Conservation (phyloP, 2,329 filamentous ascomycete genomes). For the Helminthosporium solani region DNA sequence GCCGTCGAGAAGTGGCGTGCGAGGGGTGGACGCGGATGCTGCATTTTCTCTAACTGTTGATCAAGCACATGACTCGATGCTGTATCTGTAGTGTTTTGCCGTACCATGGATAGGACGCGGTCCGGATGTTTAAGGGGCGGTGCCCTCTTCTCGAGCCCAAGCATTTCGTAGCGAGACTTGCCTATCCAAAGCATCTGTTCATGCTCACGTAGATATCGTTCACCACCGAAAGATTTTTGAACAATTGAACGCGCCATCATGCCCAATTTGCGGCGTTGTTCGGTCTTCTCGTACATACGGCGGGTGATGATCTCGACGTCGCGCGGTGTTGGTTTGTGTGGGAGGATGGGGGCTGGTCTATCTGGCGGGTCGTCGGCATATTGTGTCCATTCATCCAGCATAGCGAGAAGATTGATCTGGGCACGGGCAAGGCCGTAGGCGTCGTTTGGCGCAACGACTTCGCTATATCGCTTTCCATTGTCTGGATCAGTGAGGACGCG, state of each 20-base stretch:
- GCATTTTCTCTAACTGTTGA: constrained; percentile 40
- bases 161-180: constrained; percentile 39
- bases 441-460: constrained; percentile 65
- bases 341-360: constrained; percentile 45
- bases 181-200: constrained; percentile 53
- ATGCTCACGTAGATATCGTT: constrained; percentile 62
- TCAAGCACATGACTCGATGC: constrained; percentile 26
- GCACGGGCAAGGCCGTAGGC: constrained; percentile 60
- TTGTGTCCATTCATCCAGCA: constrained; percentile 62
- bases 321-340: constrained; percentile 50
- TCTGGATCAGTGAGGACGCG: constrained; percentile 58
- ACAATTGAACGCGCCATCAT: constrained; percentile 61
- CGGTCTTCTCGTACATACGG: constrained; percentile 62
- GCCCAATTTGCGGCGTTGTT: constrained; percentile 57
- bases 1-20: constrained; percentile 23
- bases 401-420: constrained; percentile 62
- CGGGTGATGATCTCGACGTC: constrained; percentile 57
- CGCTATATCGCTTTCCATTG: constrained; percentile 54
- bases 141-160: constrained; percentile 25
- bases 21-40: constrained; percentile 31
- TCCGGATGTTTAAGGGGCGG: constrained; percentile 33
- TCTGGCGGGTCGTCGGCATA: constrained; percentile 56
- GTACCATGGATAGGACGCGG: constrained; percentile 27
- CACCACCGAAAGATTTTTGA: constrained; percentile 59
- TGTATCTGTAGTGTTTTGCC: constrained; percentile 17